These are phyloP conservation scores for Eleusine indica DNA, from an alignment of 176 grass and related monocot species.

Conservation along the genomic window DNA sequence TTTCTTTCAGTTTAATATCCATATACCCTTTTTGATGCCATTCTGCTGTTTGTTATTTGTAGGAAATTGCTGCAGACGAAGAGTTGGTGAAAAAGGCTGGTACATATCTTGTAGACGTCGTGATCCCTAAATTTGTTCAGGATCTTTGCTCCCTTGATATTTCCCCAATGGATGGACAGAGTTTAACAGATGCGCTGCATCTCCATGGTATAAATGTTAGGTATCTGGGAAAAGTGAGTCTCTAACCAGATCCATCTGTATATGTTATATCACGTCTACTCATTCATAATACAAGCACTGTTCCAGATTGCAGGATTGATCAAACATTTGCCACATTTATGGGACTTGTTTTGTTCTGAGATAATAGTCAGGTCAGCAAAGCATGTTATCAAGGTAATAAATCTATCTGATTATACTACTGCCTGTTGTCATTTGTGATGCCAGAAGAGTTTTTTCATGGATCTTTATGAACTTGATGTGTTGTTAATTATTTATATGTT, in stretches of 20 bases:
- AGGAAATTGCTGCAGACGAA: slow-evolving; percentile 88
- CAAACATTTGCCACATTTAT: slow-evolving; percentile 80
- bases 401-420: slow-evolving; percentile 22
- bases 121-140: slow-evolving; percentile 92
- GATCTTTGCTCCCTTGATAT: slow-evolving; percentile 90
- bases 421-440: slow-evolving; percentile 3
- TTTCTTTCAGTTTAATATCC: slow-evolving; percentile 21
- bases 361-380: slow-evolving; percentile 95
- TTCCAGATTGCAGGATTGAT: slow-evolving; percentile 81
- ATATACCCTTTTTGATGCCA: slow-evolving; percentile 27
- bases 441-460: not conserved
- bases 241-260: slow-evolving; percentile 44
- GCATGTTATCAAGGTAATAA: slow-evolving; percentile 83
- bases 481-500: not conserved
- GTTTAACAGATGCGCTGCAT: slow-evolving; percentile 86
- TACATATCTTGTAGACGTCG: slow-evolving; percentile 70
- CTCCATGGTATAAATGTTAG: slow-evolving; percentile 91
- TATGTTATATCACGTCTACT: not conserved
- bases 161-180: slow-evolving; percentile 95
- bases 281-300: slow-evolving; percentile 38
- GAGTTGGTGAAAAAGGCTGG: slow-evolving; percentile 73
- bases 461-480: not conserved
- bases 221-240: slow-evolving; percentile 91
- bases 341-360: slow-evolving; percentile 75
- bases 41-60: slow-evolving; percentile 35